phyloP scores from a whole-genome alignment of 805 yeast genomes.

The Ogataea ramenticola region DNA sequence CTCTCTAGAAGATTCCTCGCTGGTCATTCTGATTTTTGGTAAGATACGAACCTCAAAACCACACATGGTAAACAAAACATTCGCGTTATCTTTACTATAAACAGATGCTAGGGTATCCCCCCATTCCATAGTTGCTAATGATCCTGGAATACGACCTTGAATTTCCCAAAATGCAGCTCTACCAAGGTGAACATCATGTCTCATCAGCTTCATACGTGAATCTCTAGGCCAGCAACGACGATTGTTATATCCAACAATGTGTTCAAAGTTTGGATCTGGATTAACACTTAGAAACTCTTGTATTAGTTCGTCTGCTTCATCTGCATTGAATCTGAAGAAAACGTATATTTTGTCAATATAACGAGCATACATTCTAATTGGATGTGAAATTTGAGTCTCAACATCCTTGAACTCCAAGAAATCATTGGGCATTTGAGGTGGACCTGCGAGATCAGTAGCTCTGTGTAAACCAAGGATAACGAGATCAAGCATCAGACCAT shows the following conservation, averaged over 20 bases:
- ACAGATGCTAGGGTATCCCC: slow-evolving; percentile 77
- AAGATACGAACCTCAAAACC: slow-evolving; percentile 90
- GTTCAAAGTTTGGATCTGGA: slow-evolving; percentile 90
- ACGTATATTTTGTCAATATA: slow-evolving; percentile 79
- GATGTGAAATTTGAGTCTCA: slow-evolving; percentile 58
- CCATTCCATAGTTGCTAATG: slow-evolving; percentile 72
- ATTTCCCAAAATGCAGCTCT: slow-evolving; percentile 91
- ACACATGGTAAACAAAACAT: slow-evolving; percentile 80
- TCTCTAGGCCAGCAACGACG: slow-evolving; percentile 95
- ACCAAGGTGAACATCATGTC: slow-evolving; percentile 89
- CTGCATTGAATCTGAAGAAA: slow-evolving; percentile 64
- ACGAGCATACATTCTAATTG: slow-evolving; percentile 75
- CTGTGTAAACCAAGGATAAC: slow-evolving; percentile 79
- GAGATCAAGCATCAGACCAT: slow-evolving; percentile 79
- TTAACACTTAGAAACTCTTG: slow-evolving; percentile 74
- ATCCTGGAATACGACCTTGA: slow-evolving; percentile 66
- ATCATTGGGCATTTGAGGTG: slow-evolving; percentile 62
- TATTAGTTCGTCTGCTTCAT: slow-evolving; percentile 68
- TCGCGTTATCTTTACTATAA: slow-evolving; percentile 86
- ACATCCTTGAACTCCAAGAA: slow-evolving; percentile 62
- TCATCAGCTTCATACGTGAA: slow-evolving; percentile 79
- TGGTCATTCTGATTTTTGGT: slow-evolving; percentile 61
- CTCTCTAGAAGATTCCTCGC: slow-evolving; percentile 51
- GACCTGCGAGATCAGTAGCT: slow-evolving; percentile 83
- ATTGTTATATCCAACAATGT: slow-evolving; percentile 78